Percentiles rank a stretch among this genome's conserved stretches.
Conservation (phyloP, 2,329 filamentous ascomycete species). For the Cordyceps sp. region DNA sequence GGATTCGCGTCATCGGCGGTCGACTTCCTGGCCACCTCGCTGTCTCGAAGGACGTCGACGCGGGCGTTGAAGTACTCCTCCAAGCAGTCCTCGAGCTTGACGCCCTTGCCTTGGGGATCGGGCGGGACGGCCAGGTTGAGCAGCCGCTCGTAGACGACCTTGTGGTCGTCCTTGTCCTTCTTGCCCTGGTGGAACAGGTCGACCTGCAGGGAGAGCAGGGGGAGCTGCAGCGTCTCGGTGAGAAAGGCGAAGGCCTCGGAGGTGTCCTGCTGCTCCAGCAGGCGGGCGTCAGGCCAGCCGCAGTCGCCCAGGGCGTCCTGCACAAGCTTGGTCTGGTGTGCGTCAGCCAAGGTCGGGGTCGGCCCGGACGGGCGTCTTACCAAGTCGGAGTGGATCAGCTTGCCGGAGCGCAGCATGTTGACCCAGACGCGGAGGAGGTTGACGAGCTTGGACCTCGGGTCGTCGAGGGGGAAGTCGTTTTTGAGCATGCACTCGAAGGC, state of each 20-base stretch:
- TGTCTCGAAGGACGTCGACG: conserved; percentile 73
- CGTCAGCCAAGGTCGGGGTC: conserved; percentile 4
- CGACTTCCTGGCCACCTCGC: conserved; percentile 33
- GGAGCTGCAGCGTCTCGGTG: conserved; percentile 74
- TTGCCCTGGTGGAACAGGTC: conserved; percentile 88
- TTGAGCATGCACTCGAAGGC: conserved; percentile 89
- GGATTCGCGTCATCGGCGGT: conserved; percentile 10
- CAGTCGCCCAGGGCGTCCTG: conserved; percentile 71
- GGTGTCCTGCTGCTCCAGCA: conserved; percentile 77
- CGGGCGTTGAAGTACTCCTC: conserved; percentile 91
- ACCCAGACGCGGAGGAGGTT: conserved; percentile 77
- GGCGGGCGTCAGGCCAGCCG: conserved; percentile 70
- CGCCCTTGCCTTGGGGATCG: conserved; percentile 48
- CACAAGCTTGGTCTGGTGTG: conserved; percentile 54
- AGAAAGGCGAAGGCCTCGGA: conserved; percentile 95
- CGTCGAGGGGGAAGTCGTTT: conserved; percentile 52
- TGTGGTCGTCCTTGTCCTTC: conserved; percentile 76
- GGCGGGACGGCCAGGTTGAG: conserved; percentile 82
- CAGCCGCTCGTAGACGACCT: conserved; percentile 80
- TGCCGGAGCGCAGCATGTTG: conserved; percentile 74
- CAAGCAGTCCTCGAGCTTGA: conserved; percentile 79
- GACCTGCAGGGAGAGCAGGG: conserved; percentile 78
- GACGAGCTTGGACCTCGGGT: conserved; percentile 55
- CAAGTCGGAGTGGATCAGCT: conserved; percentile 71
- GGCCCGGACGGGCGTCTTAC: conserved; percentile 26